A percentile compares a stretch with the other conserved stretches of the same genome.
Evolutionary conservation across 192 early-diverging fungal genomes (phyloP).

Genomic region (Backusella circina): DNA sequence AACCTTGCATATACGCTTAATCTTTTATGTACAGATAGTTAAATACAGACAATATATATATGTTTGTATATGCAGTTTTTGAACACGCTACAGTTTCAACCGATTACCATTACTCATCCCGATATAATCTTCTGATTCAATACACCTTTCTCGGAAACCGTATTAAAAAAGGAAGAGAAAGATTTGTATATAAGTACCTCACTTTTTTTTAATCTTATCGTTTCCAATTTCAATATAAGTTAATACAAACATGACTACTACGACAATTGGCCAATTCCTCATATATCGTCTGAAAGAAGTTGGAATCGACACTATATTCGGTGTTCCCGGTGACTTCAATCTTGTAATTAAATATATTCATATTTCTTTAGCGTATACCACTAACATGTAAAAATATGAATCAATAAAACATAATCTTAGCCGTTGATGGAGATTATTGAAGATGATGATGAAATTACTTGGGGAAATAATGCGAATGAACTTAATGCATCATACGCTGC

Average conservation of each 20-base stretch:
- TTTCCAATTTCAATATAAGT: background rate
- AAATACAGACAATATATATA: background rate
- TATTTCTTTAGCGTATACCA: background rate
- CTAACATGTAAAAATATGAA: background rate
- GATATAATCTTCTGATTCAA: background rate
- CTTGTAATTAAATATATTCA: constrained; percentile 15
- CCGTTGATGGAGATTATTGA: constrained; percentile 23
- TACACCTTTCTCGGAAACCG: background rate
- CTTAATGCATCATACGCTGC: constrained; percentile 44
- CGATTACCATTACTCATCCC: background rate
- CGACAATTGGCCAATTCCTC: constrained; percentile 35
- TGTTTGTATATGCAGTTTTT: background rate
- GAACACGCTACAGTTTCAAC: background rate
- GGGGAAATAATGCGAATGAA: constrained; percentile 46
- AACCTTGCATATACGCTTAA: no score
- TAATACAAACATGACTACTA: background rate
- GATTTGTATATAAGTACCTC: background rate
- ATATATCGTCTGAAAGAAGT: constrained; percentile 41
- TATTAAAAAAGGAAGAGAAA: background rate
- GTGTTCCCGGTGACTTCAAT: constrained; percentile 47
- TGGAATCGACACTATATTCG: constrained; percentile 41
- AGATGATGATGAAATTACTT: constrained; percentile 36
- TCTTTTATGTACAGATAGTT: background rate
- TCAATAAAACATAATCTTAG: background rate
- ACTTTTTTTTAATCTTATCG: background rate